These are phyloP conservation scores for Pleurotus citrinopileatus DNA, from an alignment of 768 basidiomycete genomes.

Conservation along the genomic window DNA sequence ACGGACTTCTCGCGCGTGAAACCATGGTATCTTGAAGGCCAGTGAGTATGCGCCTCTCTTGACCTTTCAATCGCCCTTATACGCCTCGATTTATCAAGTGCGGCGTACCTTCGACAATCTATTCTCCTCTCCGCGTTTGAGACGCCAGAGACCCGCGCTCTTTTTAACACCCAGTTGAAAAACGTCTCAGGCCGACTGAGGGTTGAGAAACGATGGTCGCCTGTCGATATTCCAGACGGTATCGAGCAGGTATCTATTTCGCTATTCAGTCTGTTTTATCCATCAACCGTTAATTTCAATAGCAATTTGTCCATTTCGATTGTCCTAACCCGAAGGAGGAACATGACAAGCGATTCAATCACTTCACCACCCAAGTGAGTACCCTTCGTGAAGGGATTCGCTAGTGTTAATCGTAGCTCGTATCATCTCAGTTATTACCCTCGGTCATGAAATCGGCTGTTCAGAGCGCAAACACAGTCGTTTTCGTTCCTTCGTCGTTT, in stretches of 20 bases:
- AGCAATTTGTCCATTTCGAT: slow-evolving; percentile 79
- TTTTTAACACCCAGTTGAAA: slow-evolving; percentile 72
- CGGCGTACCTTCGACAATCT: slow-evolving; percentile 84
- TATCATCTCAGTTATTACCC: slow-evolving; percentile 63
- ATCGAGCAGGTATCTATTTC: slow-evolving; percentile 56
- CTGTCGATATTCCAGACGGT: slow-evolving; percentile 78
- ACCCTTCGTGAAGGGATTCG: not conserved
- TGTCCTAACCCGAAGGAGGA: slow-evolving; percentile 70
- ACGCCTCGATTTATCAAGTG: slow-evolving; percentile 47
- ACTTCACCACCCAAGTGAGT: slow-evolving; percentile 81
- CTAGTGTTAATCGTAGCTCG: not conserved
- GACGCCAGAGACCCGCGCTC: slow-evolving; percentile 79
- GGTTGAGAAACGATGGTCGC: slow-evolving; percentile 63
- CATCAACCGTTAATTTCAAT: not conserved
- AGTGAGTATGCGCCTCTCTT: slow-evolving; percentile 49
- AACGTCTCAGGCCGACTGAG: slow-evolving; percentile 87
- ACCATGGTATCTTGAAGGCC: slow-evolving; percentile 95
- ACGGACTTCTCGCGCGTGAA: slow-evolving; percentile 97
- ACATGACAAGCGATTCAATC: slow-evolving; percentile 80
- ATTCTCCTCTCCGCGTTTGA: slow-evolving; percentile 86
- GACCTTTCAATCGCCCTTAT: not conserved
- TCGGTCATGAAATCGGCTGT: slow-evolving; percentile 87
- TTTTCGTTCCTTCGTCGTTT: slow-evolving; percentile 93
- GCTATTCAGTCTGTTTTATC: not conserved
- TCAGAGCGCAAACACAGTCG: slow-evolving; percentile 81